Percentiles rank a stretch among this genome's conserved stretches.
These are phyloP conservation scores for Axilococcus clingmanii DNA, from an alignment of 139 green algal species.

Conservation along the genomic window DNA sequence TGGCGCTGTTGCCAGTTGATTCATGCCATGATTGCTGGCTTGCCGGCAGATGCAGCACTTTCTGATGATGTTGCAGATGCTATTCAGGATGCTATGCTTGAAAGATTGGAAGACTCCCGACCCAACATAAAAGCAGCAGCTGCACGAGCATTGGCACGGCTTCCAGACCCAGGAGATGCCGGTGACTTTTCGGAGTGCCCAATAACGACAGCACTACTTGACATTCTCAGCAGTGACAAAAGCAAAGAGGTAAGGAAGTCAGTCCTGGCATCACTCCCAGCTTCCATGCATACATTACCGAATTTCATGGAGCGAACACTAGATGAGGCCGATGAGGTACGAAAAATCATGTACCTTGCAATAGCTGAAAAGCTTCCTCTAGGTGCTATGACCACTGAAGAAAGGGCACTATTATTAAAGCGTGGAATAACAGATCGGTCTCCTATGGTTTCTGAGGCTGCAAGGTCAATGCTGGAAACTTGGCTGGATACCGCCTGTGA, in stretches of 20 bases:
- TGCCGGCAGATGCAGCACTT: conserved; percentile 28
- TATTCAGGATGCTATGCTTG: conserved; percentile 34
- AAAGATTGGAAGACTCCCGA: conserved; percentile 40
- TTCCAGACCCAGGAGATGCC: conserved; percentile 37
- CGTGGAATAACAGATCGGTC: conserved; percentile 40
- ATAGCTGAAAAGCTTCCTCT: conserved; percentile 32
- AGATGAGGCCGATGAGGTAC: conserved; percentile 51
- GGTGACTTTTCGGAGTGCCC: conserved; percentile 35
- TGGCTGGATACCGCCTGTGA: conserved; percentile 36
- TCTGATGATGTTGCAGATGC: conserved; percentile 32
- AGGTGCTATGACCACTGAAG: conserved; percentile 9
- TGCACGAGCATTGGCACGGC: conserved; percentile 30
- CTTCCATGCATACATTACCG: conserved; percentile 18
- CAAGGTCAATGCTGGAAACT: conserved; percentile 17
- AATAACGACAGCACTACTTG: conserved; percentile 28
- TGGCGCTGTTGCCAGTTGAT: conserved; percentile 37
- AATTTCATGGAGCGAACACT: conserved; percentile 36
- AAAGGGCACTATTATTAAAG: conserved; percentile 26
- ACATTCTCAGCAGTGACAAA: conserved; percentile 40
- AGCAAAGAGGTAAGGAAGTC: conserved; percentile 58
- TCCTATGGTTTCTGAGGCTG: conserved; percentile 11
- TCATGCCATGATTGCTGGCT: conserved; percentile 24
- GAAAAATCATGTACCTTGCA: conserved; percentile 34
- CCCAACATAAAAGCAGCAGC: conserved; percentile 45
- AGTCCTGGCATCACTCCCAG: conserved; percentile 37